Base-by-base conservation (phyloP, 148 eudicot genomes). In the Heliamphora exappendiculata region DNA sequence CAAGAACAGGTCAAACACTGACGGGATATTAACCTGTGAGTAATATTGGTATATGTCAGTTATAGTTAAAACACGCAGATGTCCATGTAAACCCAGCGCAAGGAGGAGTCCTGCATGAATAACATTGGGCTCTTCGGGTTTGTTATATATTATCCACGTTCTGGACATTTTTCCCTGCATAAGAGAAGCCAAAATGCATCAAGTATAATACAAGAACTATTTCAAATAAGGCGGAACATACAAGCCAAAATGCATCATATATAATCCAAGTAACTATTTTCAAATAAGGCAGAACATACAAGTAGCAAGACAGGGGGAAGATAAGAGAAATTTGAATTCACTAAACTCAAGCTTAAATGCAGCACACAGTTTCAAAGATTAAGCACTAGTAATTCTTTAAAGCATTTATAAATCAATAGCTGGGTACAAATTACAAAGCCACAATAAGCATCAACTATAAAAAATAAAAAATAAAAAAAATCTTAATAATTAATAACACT, bases 101-200 rank as follows among this genome's bases (percentile, higher is more conserved):
- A 95, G 89, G 74, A 95, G 97, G 79, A 95, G 92, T 51, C 99
- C 99, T 37, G 96, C 99, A 83, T 95, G 99, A 82, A 80, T 74
- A 76, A 87, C 86, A 85, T 87, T 86, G 75, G 97, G 91, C 85
- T 95, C 96, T 76, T 85, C 93, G 13, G 99, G 97, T 83, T 87
- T 90, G 84, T 93, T 95, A 82, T 95, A 95, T 54, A 87, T 85
- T 76, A 95, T 95, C 99, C 99, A 95, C 41, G 99, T 92, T 84
- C 97, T 89, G 53, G 99, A 88, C 88, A 93, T 85, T 85, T 89
- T 95, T 36, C 96, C 97, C 99, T 95, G 91, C 78, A 80, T 5
- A 81, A 49, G 20, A 26, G 63, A 74, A 60, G 68, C 26, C 65
- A 70, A 59, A 31, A 67, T 59, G 49, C 28, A 59, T 33, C 42